A percentile compares a stretch with the other conserved stretches of the same genome.
Evolutionary conservation across 306 rosid species (phyloP).

Genomic region (Inga laurina): DNA sequence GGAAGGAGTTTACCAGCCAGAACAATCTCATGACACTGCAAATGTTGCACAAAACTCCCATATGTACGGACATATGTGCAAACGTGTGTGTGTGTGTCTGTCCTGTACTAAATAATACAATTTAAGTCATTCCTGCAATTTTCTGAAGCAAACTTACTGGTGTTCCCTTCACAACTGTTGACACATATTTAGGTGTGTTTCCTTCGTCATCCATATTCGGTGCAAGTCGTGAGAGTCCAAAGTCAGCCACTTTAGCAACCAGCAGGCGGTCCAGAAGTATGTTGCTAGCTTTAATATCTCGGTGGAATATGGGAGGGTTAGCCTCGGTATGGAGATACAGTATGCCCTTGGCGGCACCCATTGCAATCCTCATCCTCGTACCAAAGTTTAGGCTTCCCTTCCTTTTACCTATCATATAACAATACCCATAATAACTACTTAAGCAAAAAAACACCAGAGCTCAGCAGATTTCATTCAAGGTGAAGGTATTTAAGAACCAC

Average conservation of each 20-base stretch:
- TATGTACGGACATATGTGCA: not conserved
- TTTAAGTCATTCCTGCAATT: conserved; percentile 1
- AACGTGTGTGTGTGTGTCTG: not conserved
- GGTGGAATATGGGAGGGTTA: conserved; percentile 91
- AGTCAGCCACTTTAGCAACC: conserved; percentile 87
- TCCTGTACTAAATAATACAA: not conserved
- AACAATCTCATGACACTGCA: conserved; percentile 5
- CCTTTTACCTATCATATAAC: conserved; percentile 53
- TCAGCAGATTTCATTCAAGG: not conserved
- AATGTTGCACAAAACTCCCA: not conserved
- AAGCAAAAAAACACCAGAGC: conserved; percentile 16
- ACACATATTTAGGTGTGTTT: conserved; percentile 56
- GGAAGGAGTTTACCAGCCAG: not conserved
- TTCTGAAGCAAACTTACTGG: conserved; percentile 62
- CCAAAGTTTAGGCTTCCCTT: conserved; percentile 50
- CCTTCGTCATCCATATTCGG: conserved; percentile 71
- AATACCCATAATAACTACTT: conserved; percentile 15
- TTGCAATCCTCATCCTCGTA: conserved; percentile 65
- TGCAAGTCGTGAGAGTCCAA: conserved; percentile 88
- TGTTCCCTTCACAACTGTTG: conserved; percentile 93
- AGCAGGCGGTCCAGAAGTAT: conserved; percentile 75
- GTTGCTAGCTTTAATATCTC: conserved; percentile 90
- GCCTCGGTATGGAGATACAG: conserved; percentile 90
- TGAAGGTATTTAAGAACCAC: not conserved
- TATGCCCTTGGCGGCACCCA: conserved; percentile 89